Evolutionary conservation across 306 rosid genomes (phyloP), one percentile per base, ranked within the genome.

Genomic region (Cicer bijugum): DNA sequence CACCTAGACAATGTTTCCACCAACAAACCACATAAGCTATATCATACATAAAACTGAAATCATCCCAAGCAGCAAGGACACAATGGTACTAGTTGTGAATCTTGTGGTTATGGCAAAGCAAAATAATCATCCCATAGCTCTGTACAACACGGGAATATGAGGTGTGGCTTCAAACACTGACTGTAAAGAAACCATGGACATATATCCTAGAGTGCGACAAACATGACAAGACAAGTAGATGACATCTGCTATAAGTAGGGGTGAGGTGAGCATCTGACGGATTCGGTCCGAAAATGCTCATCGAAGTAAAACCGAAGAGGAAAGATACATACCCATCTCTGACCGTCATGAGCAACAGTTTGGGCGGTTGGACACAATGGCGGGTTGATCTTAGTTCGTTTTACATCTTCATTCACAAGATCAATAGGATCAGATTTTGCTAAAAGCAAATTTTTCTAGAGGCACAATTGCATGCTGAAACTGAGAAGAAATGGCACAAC

Each of bases 1-100:
- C 35, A 12, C 60, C 67, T n/a, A 64, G 20, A 53, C 14, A 65
- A 45, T 7, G 64, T 37, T 57, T 56, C 75, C 63, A 46, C 70
- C 75, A 73, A 66, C 69, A 72, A 65, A 46, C 39, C 63, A 57
- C n/a, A 45, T 68, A 47, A 72, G 64, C 56, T 65, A 47, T 69
- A 17, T 17, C 14, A 38, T 33, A 51, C 15, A 43, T 71, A 48
- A 53, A 71, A 71, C 48, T 42, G 61, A 56, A 72, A 72, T 71
- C 44, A 45, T 19, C 64, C 45, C 35, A 78, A 39, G 19, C 64
- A 35, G 38, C 51, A 68, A 57, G 69, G 20, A 51, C 33, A 16
- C 28, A 23, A 61, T 5, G 48, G 77, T 37, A 58, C 71, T 37
- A 12, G 44, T 58, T 68, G 75, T 11, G 46, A 43, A 52, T 51